These are phyloP conservation scores for Calycina marina DNA, from an alignment of 2,329 filamentous ascomycete genomes.

Conservation along the genomic window DNA sequence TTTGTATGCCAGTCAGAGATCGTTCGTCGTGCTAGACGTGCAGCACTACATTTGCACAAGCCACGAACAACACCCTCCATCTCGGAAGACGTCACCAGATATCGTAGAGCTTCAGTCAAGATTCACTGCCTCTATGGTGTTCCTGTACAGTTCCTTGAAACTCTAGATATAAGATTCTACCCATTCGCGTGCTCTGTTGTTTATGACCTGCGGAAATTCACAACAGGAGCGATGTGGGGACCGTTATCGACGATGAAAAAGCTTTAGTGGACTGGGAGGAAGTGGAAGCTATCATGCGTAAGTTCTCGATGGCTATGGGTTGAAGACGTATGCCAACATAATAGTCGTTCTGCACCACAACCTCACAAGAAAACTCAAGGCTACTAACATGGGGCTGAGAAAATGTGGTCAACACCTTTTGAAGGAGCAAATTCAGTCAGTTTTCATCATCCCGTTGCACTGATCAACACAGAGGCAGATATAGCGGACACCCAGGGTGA, in stretches of 20 bases:
- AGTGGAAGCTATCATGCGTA: slow-evolving; percentile 58
- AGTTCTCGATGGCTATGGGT: neutral
- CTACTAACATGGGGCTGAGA: slow-evolving; percentile 17
- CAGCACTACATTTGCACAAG: slow-evolving; percentile 27
- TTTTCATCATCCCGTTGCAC: slow-evolving; percentile 2
- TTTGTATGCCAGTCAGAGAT: slow-evolving; percentile 52
- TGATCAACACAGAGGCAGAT: slow-evolving; percentile 3
- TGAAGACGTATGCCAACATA: neutral
- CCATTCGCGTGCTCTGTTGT: slow-evolving; percentile 53
- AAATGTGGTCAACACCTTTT: slow-evolving; percentile 5
- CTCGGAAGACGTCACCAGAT: slow-evolving; percentile 14
- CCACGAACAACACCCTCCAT: slow-evolving; percentile 25
- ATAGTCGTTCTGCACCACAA: slow-evolving; percentile 27
- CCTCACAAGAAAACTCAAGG: slow-evolving; percentile 48
- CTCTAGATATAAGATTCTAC: slow-evolving; percentile 25
- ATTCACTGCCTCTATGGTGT: slow-evolving; percentile 55
- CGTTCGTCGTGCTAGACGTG: slow-evolving; percentile 21
- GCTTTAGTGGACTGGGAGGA: slow-evolving; percentile 65
- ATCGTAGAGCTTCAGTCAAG: slow-evolving; percentile 50
- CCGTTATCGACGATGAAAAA: slow-evolving; percentile 50
- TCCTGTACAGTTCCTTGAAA: slow-evolving; percentile 28
- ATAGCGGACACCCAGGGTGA: no score
- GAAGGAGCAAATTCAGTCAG: slow-evolving; percentile 3
- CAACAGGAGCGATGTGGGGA: slow-evolving; percentile 47
- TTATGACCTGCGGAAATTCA: slow-evolving; percentile 61